Evolutionary conservation across 2,329 filamentous ascomycete genomes (phyloP).

Genomic region (Diplodia mutila): DNA sequence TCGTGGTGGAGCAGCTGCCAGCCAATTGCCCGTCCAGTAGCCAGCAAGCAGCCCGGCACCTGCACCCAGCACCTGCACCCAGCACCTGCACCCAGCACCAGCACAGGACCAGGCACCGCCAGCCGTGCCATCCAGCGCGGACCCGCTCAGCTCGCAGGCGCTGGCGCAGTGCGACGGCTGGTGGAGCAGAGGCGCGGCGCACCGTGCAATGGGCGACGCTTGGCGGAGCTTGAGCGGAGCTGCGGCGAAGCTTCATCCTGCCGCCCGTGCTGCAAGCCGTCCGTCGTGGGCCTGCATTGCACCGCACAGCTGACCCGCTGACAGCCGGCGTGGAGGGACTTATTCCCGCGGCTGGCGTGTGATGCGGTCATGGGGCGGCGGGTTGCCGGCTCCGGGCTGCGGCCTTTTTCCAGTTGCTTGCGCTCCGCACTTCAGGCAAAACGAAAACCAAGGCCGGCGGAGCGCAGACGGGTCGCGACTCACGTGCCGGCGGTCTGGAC

Average conservation of each 20-base stretch:
- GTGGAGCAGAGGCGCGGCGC: neutral
- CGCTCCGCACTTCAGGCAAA: constrained; percentile 19
- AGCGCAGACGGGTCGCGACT: neutral
- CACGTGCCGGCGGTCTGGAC: constrained; percentile 5
- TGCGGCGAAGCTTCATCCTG: constrained; percentile 6
- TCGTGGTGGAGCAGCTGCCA: neutral
- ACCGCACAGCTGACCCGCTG: constrained; percentile 1
- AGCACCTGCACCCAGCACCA: too few relatives aligned
- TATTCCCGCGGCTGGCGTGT: constrained; percentile 16
- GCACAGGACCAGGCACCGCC: too few relatives aligned
- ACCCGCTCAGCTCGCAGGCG: neutral
- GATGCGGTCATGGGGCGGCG: constrained; percentile 8
- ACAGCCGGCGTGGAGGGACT: neutral
- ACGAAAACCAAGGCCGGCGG: constrained; percentile 6
- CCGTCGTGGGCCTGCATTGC: neutral
- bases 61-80: neutral
- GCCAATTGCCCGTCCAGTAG: neutral
- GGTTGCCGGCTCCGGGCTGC: neutral
- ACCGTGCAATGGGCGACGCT: neutral
- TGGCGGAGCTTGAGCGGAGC: constrained; percentile 20
- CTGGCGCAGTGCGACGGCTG: neutral
- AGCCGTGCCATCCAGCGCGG: neutral
- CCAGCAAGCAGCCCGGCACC: too few relatives aligned
- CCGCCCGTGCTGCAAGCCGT: neutral
- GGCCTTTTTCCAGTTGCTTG: constrained; percentile 11